These are phyloP conservation scores for Deinandra increscens DNA, from an alignment of 129 eudicot species.

Conservation along the genomic window DNA sequence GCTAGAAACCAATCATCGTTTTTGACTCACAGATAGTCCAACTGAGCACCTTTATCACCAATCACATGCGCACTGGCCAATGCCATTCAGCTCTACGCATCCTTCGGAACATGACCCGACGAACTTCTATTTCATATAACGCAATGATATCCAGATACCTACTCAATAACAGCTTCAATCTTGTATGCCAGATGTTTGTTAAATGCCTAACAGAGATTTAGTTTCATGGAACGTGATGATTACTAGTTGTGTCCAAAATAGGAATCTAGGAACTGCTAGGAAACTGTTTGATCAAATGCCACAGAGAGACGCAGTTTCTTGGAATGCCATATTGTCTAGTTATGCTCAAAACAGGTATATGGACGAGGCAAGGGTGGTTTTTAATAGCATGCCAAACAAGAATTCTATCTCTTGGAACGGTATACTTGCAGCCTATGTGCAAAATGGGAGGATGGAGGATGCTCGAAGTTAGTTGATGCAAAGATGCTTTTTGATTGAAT, in stretches of 20 bases:
- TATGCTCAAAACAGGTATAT: not conserved
- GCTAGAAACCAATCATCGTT: not conserved
- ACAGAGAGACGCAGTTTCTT: conserved; percentile 5
- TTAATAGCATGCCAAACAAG: conserved; percentile 11
- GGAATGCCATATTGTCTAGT: conserved; percentile 7
- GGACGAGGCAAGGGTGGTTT: conserved; percentile 15
- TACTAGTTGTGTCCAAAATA: not conserved
- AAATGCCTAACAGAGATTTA: conserved; percentile 3
- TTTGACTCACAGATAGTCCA: conserved; percentile 5
- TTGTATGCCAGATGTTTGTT: conserved; percentile 13
- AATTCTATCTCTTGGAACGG: conserved; percentile 15
- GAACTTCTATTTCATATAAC: conserved; percentile 1
- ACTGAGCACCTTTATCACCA: conserved; percentile 5
- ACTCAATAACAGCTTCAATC: not conserved
- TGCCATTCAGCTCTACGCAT: conserved; percentile 13
- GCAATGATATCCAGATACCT: conserved; percentile 1
- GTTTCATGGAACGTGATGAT: conserved; percentile 18
- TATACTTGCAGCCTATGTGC: conserved; percentile 13
- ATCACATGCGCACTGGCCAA: not conserved
- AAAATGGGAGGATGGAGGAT: conserved; percentile 16
- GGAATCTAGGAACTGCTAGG: conserved; percentile 3
- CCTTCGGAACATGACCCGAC: not conserved
- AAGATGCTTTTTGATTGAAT: conserved; percentile 7
- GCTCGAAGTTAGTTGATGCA: conserved; percentile 7
- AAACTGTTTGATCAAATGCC: conserved; percentile 12